phyloP scores from a whole-genome alignment of 768 basidiomycete genomes.

The Naganishia onofrii region DNA sequence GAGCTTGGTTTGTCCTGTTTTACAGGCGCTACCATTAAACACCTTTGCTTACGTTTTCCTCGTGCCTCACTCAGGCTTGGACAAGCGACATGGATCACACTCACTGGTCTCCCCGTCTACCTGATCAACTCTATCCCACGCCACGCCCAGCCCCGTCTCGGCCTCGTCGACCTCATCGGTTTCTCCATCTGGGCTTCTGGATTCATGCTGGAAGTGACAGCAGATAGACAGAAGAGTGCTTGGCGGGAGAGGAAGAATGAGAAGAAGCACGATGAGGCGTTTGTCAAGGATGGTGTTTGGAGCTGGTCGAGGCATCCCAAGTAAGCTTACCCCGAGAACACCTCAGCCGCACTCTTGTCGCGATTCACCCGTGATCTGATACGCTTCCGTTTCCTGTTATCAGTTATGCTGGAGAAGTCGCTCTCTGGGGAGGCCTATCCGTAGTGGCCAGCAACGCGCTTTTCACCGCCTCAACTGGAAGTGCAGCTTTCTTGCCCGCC shows the following conservation, averaged over 20 bases:
- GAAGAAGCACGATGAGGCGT: slow-evolving; percentile 68
- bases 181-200: slow-evolving; percentile 61
- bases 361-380: background rate
- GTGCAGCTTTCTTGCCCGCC: slow-evolving; percentile 51
- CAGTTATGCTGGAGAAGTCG: slow-evolving; percentile 71
- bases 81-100: slow-evolving; percentile 63
- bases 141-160: slow-evolving; percentile 58
- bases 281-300: slow-evolving; percentile 70
- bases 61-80: slow-evolving; percentile 29
- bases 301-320: slow-evolving; percentile 69
- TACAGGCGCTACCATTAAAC: slow-evolving; percentile 54
- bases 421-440: slow-evolving; percentile 69
- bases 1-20: slow-evolving; percentile 58
- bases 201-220: slow-evolving; percentile 63
- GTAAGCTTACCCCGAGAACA: slow-evolving; percentile 55
- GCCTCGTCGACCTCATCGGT: slow-evolving; percentile 60
- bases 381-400: background rate
- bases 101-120: slow-evolving; percentile 69
- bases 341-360: slow-evolving; percentile 2
- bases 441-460: slow-evolving; percentile 60
- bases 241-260: slow-evolving; percentile 64
- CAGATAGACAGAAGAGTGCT: slow-evolving; percentile 64
- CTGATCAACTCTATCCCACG: slow-evolving; percentile 60
- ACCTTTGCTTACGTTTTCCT: background rate
- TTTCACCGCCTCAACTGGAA: slow-evolving; percentile 47